phyloP scores from a whole-genome alignment of 192 early-diverging fungal species.

The Coemansia sp. region DNA sequence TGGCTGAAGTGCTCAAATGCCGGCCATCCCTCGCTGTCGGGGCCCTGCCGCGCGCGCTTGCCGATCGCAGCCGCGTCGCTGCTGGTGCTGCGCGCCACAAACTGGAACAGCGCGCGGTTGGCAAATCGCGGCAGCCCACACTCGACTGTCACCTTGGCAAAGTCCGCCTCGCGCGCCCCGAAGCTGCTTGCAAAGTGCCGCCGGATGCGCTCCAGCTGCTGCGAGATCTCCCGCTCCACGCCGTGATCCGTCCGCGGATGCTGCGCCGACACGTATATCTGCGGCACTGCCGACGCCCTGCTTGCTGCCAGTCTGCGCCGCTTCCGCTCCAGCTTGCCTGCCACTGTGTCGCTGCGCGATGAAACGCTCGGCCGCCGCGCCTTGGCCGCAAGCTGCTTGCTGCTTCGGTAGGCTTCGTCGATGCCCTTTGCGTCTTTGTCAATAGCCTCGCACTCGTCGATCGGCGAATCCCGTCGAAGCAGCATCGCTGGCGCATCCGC shows the following conservation, averaged over 20 bases:
- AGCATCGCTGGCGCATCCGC: neutral
- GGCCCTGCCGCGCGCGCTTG: constrained; percentile 40
- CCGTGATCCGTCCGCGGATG: constrained; percentile 28
- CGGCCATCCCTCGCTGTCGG: constrained; percentile 41
- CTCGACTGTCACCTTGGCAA: constrained; percentile 53
- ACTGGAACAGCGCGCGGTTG: constrained; percentile 65
- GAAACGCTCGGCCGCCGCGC: constrained; percentile 20
- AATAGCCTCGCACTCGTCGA: constrained; percentile 5
- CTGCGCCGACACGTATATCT: constrained; percentile 39
- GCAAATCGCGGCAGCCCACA: constrained; percentile 69
- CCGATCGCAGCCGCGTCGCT: constrained; percentile 12
- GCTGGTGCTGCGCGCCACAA: constrained; percentile 22
- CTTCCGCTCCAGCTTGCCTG: constrained; percentile 17
- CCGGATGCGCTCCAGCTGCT: constrained; percentile 35
- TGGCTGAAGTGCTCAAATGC: constrained; percentile 24
- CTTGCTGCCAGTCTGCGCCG: constrained; percentile 13
- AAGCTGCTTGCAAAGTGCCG: constrained; percentile 50
- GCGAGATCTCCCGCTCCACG: constrained; percentile 18
- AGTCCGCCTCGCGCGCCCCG: constrained; percentile 52
- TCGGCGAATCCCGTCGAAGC: constrained; percentile 16
- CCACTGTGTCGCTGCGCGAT: constrained; percentile 2
- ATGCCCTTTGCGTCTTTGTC: neutral
- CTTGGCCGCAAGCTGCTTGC: neutral
- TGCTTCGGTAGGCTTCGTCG: neutral
- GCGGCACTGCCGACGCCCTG: constrained; percentile 22